A percentile compares a stretch with the other conserved stretches of the same genome.
These are phyloP conservation scores for Suillus tomentosus DNA, from an alignment of 768 basidiomycete species.

Conservation along the genomic window DNA sequence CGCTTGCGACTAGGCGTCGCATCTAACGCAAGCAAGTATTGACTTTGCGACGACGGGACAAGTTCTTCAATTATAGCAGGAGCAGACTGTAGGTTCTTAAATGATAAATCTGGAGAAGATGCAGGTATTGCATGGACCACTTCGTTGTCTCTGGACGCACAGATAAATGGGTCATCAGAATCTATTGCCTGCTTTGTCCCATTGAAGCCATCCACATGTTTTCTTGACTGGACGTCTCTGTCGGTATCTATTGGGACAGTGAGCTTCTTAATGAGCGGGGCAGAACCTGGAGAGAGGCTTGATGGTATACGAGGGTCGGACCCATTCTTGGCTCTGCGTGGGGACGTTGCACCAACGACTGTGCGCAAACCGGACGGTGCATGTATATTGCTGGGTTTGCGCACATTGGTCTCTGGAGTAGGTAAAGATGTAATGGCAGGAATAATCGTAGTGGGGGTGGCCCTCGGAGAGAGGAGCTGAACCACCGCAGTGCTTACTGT, in stretches of 20 bases:
- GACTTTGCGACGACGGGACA: conserved; percentile 34
- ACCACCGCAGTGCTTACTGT: not conserved
- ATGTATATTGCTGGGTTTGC: not conserved
- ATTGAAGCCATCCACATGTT: not conserved
- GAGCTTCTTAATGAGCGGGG: not conserved
- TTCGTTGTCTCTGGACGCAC: not conserved
- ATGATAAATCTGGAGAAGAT: not conserved
- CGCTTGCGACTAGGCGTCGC: conserved; percentile 39
- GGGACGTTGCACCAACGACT: not conserved
- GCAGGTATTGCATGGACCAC: not conserved
- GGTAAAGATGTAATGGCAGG: conserved; percentile 11
- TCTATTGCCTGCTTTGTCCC: not conserved
- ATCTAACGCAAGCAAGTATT: conserved; percentile 34
- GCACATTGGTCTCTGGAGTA: conserved; percentile 22
- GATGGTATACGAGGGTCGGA: not conserved
- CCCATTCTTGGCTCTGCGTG: not conserved
- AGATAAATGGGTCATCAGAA: conserved; percentile 6
- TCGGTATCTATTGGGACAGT: not conserved
- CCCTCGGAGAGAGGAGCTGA: not conserved
- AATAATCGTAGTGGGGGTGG: not conserved
- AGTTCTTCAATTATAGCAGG: conserved; percentile 14
- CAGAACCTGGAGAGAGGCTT: not conserved
- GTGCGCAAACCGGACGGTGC: not conserved
- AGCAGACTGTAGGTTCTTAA: not conserved
- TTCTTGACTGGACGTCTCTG: not conserved